Base-by-base conservation (phyloP, 495 filamentous ascomycete species). In the Parachaetomium inaequale region DNA sequence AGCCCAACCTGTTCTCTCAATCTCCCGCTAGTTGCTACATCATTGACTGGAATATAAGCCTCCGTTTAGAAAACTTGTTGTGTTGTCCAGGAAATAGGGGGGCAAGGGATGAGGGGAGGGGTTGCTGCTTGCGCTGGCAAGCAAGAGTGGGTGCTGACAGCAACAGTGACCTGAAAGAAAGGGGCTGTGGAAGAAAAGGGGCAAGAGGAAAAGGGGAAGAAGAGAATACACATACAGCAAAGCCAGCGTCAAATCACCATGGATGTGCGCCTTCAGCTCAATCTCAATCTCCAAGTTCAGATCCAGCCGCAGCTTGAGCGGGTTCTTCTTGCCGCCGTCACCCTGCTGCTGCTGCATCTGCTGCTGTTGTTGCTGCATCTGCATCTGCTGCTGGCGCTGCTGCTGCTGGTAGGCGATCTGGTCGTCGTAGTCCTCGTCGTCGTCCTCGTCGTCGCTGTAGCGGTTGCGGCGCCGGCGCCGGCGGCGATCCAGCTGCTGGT, bases 261-360 rank as follows among this genome's bases (percentile, higher is more conserved):
- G 89, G 71, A 96, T 94, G 77, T 90, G 89, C 21, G 92, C 92
- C 84, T 95, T 95, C 1, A 96, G 78, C 71, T 92, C 87, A 34
- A 96, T 87, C 79, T 95, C 89, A 65, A 96, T 84, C 71, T 96
- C 92, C 51, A 96, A 76, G 75, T 96, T 95, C 54, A 96, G 71
- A 71, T 96, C 91, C 58, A 96, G 73, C 55, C 92, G 74, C 76
- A 96, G 66, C 66, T 84, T 81, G 62, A 96, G 74, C 72, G 92
- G 87, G 72, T 93, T 87, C 66, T 86, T 85, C 51, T 80, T 82
- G 26, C 81, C 82, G 11, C 74, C 76, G 6, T 63, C 72, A 6
- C 75, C 79, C 31, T 55, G 32, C 53, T 61, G 54, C 54, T 52
- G 66, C 55, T 67, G 66, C 46, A 64, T 63, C 63, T 66, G 61